Conservation (phyloP, 495 filamentous ascomycete genomes). For the Neurospora discreta region DNA sequence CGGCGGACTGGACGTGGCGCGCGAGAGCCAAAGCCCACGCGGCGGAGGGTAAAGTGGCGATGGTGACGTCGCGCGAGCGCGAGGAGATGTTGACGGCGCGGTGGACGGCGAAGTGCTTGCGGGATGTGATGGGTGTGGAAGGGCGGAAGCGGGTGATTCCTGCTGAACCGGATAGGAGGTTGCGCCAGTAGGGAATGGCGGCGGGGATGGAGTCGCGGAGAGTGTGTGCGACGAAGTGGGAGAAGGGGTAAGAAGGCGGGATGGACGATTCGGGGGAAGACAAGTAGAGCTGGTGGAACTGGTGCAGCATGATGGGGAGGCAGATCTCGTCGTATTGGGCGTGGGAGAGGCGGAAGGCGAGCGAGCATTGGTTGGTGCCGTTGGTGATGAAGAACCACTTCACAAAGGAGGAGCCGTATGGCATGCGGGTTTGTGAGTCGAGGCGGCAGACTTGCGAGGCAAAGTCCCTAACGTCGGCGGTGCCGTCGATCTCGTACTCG, state of each 20-base stretch:
- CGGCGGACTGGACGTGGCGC: constrained; percentile 32
- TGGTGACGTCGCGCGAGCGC: constrained; percentile 39
- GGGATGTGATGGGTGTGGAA: constrained; percentile 16
- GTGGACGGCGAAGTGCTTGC: constrained; percentile 24
- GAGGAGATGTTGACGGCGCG: constrained; percentile 33
- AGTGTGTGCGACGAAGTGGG: constrained; percentile 44
- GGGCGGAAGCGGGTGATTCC: constrained; percentile 33
- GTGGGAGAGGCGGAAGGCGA: constrained; percentile 58
- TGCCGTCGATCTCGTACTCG: constrained; percentile 45
- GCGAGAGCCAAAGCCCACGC: constrained; percentile 53
- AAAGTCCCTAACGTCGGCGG: constrained; percentile 39
- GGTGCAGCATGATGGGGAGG: constrained; percentile 47
- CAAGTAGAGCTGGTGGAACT: constrained; percentile 28
- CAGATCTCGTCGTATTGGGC: constrained; percentile 68
- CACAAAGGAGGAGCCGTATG: constrained; percentile 52
- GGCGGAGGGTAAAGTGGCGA: constrained; percentile 45
- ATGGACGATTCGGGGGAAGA: constrained; percentile 2
- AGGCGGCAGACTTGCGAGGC: constrained; percentile 36
- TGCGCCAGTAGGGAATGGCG: constrained; percentile 45
- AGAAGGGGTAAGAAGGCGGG: constrained; percentile 43
- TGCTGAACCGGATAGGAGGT: constrained; percentile 40
- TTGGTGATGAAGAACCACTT: constrained; percentile 49
- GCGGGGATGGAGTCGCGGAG: constrained; percentile 16
- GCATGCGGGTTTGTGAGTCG: constrained; percentile 39
- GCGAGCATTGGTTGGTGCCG: constrained; percentile 35